Evolutionary conservation across 1,139 yeast species (phyloP).

Genomic region (Candida tetrigidarum): DNA sequence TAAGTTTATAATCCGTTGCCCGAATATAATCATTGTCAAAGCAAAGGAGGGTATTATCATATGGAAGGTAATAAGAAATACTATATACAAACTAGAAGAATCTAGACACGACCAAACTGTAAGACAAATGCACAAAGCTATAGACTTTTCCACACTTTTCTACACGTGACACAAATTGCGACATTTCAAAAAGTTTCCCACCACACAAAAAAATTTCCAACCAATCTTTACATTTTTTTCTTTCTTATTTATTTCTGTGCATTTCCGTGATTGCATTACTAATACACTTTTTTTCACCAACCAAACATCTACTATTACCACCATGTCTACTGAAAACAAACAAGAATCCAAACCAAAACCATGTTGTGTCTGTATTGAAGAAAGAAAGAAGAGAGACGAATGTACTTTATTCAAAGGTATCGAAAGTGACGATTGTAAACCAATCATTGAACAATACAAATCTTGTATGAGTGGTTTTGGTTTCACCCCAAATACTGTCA

Average conservation of each 20-base stretch:
- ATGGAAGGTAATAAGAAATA: no score
- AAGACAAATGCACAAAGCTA: no score
- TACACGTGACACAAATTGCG: not conserved
- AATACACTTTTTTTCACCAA: conserved; percentile 2
- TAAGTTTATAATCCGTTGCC: no score
- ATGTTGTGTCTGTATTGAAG: conserved; percentile 93
- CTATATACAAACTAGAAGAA: no score
- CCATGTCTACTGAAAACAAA: conserved; percentile 7
- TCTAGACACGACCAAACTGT: no score
- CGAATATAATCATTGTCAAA: no score
- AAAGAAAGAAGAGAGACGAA: conserved; percentile 83
- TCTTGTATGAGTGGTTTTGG: conserved; percentile 93
- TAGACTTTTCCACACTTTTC: conserved; percentile 6
- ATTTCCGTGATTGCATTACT: conserved; percentile 3
- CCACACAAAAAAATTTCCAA: not conserved
- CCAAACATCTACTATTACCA: not conserved
- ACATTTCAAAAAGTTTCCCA: no score
- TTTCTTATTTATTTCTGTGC: not conserved
- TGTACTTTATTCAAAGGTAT: conserved; percentile 84
- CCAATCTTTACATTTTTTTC: not conserved
- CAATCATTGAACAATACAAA: conserved; percentile 72
- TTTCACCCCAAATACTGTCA: conserved; percentile 45
- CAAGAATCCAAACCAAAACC: conserved; percentile 73
- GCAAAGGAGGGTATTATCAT: no score
- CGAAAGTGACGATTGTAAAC: conserved; percentile 82